phyloP scores from a whole-genome alignment of 192 early-diverging fungal genomes.

The Fimicolochytrium jonesii region DNA sequence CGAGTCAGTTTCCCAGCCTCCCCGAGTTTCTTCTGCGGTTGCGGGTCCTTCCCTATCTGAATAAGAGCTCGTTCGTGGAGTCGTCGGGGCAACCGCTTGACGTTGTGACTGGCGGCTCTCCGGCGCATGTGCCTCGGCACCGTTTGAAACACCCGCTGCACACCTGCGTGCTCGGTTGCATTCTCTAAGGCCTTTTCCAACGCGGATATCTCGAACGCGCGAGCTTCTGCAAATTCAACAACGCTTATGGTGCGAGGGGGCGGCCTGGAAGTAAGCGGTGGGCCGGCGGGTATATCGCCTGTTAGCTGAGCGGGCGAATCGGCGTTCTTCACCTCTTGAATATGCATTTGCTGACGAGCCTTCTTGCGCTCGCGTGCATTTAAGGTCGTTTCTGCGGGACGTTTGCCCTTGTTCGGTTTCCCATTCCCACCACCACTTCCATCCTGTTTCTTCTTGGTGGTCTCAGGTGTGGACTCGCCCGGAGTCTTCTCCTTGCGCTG shows the following conservation, averaged over 20 bases:
- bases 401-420: slow-evolving; percentile 5
- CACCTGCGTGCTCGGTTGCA: slow-evolving; percentile 44
- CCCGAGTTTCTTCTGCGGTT: slow-evolving; percentile 34
- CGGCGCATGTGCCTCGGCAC: slow-evolving; percentile 86
- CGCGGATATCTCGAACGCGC: slow-evolving; percentile 80
- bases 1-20: slow-evolving; percentile 37
- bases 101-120: slow-evolving; percentile 92
- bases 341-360: slow-evolving; percentile 10
- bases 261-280: not conserved
- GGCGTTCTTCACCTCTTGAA: slow-evolving; percentile 5
- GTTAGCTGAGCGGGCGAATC: not conserved
- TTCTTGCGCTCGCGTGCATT: slow-evolving; percentile 15
- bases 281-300: not conserved
- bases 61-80: slow-evolving; percentile 70
- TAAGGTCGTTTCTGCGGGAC: not conserved
- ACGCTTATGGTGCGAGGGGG: slow-evolving; percentile 41
- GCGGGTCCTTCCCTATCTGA: slow-evolving; percentile 55
- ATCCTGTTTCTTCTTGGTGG: too few relatives aligned
- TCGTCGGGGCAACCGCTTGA: slow-evolving; percentile 83
- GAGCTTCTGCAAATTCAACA: slow-evolving; percentile 62
- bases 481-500: too few relatives aligned
- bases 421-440: too few relatives aligned
- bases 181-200: slow-evolving; percentile 74
- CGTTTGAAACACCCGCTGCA: slow-evolving; percentile 79
- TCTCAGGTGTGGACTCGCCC: too few relatives aligned